A percentile compares a stretch with the other conserved stretches of the same genome.
Evolutionary conservation across 768 basidiomycete genomes (phyloP).

Genomic region (Mycena kentingensis): DNA sequence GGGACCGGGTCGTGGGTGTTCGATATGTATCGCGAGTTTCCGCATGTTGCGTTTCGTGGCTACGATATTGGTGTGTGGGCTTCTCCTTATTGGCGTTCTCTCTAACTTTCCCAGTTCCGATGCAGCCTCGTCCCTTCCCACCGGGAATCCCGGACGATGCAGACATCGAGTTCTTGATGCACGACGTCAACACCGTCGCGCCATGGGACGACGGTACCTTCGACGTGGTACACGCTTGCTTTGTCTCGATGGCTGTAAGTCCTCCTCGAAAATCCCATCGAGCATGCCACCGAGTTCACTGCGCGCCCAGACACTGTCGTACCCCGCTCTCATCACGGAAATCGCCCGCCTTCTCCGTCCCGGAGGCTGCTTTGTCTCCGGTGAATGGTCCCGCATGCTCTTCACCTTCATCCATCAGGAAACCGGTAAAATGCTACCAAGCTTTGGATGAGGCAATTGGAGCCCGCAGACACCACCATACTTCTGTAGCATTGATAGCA

Average conservation of each 20-base stretch:
- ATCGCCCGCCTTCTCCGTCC: conserved; percentile 64
- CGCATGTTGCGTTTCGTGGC: conserved; percentile 64
- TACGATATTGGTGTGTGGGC: conserved; percentile 70
- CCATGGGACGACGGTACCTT: conserved; percentile 57
- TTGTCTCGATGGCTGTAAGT: conserved; percentile 61
- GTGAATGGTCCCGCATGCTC: conserved; percentile 52
- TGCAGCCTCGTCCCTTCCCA: conserved; percentile 61
- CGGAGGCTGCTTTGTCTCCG: conserved; percentile 70
- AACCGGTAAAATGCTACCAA: too few relatives aligned
- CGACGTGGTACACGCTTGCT: conserved; percentile 70
- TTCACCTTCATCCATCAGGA: background rate
- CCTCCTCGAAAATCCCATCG: background rate
- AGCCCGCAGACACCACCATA: too few relatives aligned
- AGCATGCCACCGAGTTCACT: conserved; percentile 5
- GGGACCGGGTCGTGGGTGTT: conserved; percentile 76
- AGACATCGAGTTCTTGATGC: conserved; percentile 69
- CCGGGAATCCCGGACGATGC: too few relatives aligned
- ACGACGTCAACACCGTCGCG: conserved; percentile 56
- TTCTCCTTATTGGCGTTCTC: conserved; percentile 14
- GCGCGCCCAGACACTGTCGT: conserved; percentile 54
- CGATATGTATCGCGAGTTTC: conserved; percentile 72
- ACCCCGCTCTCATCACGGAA: conserved; percentile 55
- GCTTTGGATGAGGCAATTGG: too few relatives aligned
- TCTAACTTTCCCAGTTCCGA: conserved; percentile 56
- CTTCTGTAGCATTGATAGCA: too few relatives aligned